Evolutionary conservation across 306 rosid genomes (phyloP).

Genomic region (Ochetophila trinervis): DNA sequence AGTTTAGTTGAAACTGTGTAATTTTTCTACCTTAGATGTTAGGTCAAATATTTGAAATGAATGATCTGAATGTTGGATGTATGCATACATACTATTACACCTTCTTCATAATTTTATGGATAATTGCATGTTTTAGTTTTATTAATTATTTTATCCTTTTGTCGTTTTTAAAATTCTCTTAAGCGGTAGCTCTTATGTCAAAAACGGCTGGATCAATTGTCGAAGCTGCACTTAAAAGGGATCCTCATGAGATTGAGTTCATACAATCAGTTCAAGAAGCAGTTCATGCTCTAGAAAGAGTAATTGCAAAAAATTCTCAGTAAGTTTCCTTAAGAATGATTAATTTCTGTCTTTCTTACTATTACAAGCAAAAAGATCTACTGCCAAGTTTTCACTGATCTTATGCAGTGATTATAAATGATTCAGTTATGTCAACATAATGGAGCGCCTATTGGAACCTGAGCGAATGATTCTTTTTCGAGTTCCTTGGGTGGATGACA

Average conservation of each 20-base stretch:
- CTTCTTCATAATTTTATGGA: slow-evolving; percentile 12
- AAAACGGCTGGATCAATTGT: slow-evolving; percentile 93
- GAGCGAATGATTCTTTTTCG: slow-evolving; percentile 86
- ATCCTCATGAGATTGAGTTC: slow-evolving; percentile 88
- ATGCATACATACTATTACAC: neutral
- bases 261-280: slow-evolving; percentile 82
- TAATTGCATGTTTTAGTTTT: slow-evolving; percentile 11
- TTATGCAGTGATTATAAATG: slow-evolving; percentile 17
- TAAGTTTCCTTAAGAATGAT: slow-evolving; percentile 41
- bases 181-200: slow-evolving; percentile 75
- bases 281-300: slow-evolving; percentile 93
- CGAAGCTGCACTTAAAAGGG: slow-evolving; percentile 90
- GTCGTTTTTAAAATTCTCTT: slow-evolving; percentile 34
- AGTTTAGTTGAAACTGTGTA: slow-evolving; percentile 8
- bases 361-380: neutral
- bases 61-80: slow-evolving; percentile 18
- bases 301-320: slow-evolving; percentile 91
- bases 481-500: slow-evolving; percentile 96
- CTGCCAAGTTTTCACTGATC: slow-evolving; percentile 1
- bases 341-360: slow-evolving; percentile 3
- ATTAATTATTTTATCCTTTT: slow-evolving; percentile 25
- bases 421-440: slow-evolving; percentile 87
- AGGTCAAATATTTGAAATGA: slow-evolving; percentile 12
- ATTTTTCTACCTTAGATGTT: slow-evolving; percentile 11
- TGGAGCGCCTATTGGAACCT: slow-evolving; percentile 98